Evolutionary conservation across 2,329 filamentous ascomycete genomes (phyloP), one percentile per base, ranked within the genome.

Genomic region (Botrytis byssoidea): DNA sequence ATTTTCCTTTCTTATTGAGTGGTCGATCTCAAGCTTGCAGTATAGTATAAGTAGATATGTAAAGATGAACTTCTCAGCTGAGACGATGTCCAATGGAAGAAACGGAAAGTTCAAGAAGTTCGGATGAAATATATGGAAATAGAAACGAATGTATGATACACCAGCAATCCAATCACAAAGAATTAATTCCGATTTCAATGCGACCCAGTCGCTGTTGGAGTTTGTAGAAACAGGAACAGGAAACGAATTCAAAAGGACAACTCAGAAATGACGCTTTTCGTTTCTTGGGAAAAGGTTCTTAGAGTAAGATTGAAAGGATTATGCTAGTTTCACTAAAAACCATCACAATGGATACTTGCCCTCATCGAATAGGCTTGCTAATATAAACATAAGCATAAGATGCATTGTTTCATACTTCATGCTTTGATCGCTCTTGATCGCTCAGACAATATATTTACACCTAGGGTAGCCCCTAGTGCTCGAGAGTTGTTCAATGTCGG

Each of bases 321-420:
- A 63, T 70, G 68, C 68, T 25, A 2, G 68, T 70, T 70, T 63
- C 55, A 61, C 68, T 70, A 63, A 46, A 70, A 37, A 46, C 55
- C 40, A 70, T 35, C 14, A 35, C 42, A 60, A 44, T 63, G 48
- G 14, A 60, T 46, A 61, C 40, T 37, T 37, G 51, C 35, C 29
- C 46, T 61, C 22, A 60, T 63, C 68, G 40, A 63, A 61, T 70
- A 16, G 12, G n/a, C 18, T 40, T 25, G 10, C 9, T n/a, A 59
- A 29, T 35, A 46, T 16, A 46, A 61, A 70, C 55, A 35, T 20
- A 22, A 40, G 40, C 68, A 63, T 44, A 14, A 63, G 55, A 46
- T 46, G 9, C 35, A 25, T 70, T 25, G 68, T 70, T 70, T 70
- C 68, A 46, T 46, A 12, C 42, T 35, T 35, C 32, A 70, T 70